These are phyloP conservation scores for Chytriomyces sp. DNA, from an alignment of 192 early-diverging fungal genomes.

Conservation along the genomic window DNA sequence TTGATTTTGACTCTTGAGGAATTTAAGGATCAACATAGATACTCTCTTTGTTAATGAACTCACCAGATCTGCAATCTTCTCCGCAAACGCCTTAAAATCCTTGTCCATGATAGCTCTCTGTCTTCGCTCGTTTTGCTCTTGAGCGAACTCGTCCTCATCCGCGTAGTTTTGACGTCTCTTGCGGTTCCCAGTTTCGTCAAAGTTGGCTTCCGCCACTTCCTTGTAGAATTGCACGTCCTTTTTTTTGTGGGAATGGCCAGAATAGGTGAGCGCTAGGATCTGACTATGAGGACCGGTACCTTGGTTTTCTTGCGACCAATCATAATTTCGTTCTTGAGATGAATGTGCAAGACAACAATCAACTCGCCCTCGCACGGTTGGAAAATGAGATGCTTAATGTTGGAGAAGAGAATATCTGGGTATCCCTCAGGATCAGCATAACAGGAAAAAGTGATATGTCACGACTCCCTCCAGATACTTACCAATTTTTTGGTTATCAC, in stretches of 20 bases:
- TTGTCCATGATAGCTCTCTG: constrained; percentile 83
- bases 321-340: constrained; percentile 96
- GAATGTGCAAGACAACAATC: constrained; percentile 92
- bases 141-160: constrained; percentile 97
- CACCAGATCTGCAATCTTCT: constrained; percentile 82
- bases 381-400: constrained; percentile 96
- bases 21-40: too few relatives aligned
- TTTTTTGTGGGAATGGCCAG: background rate
- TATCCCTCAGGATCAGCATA: background rate
- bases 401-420: constrained; percentile 92
- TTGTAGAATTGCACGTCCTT: constrained; percentile 98
- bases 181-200: constrained; percentile 97
- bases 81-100: constrained; percentile 91
- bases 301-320: constrained; percentile 98
- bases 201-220: constrained; percentile 90
- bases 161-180: constrained; percentile 84
- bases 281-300: constrained; percentile 29
- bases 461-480: constrained; percentile 8
- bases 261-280: background rate
- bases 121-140: constrained; percentile 92
- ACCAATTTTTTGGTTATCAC: constrained; percentile 76
- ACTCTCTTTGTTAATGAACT: too few relatives aligned
- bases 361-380: constrained; percentile 98
- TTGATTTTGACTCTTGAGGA: constrained; percentile 73
- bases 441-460: constrained; percentile 9